Evolutionary conservation across 495 filamentous ascomycete genomes (phyloP), one percentile per base, ranked within the genome.

Genomic region (Aspergillus leporis): DNA sequence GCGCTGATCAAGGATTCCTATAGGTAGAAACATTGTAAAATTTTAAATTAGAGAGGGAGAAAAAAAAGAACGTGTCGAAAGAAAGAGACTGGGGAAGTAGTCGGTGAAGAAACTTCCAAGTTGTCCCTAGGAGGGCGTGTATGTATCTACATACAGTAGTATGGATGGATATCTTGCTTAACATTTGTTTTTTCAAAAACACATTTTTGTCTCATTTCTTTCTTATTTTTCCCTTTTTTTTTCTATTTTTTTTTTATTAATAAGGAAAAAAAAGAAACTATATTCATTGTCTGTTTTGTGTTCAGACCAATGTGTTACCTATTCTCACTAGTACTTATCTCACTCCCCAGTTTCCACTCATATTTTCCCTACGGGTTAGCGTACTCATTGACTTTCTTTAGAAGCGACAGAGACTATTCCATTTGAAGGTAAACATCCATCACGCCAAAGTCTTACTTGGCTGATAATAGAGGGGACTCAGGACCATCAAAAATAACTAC

Each of bases 201-300:
- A 6, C 6, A 6, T 28, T 50, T 19, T 50, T 43, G 23, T 22
- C 22, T 50, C 5, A 22, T 14, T 50, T 23, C 18, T 50, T 23
- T 23, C 23, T 28, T 22, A 0, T 4, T 50, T 25, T 14, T 9
- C 7, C 9, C 5, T 4, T 50, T 25, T 14, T 9, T 22, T 21
- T 14, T 19, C 18, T 50, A 22, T 19, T 19, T 50, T 9, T 6
- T 22, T 21, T 50, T 1, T 22, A 50, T 25, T 22, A 43, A 16
- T 43, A n/a, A 46, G 14, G 41, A 14, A 23, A 50, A 28, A 22
- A 22, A 50, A 50, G 21, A 31, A 34, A 34, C 5, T 34, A 14
- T 51, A n/a, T n/a, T n/a, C 23, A 31, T 52, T 38, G n/a, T 52
- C 28, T 53, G 10, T 23, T 54, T 43, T 54, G 2, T 28, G 2